Conservation (phyloP, 495 filamentous ascomycete species). For the Glarea lozoyensis region DNA sequence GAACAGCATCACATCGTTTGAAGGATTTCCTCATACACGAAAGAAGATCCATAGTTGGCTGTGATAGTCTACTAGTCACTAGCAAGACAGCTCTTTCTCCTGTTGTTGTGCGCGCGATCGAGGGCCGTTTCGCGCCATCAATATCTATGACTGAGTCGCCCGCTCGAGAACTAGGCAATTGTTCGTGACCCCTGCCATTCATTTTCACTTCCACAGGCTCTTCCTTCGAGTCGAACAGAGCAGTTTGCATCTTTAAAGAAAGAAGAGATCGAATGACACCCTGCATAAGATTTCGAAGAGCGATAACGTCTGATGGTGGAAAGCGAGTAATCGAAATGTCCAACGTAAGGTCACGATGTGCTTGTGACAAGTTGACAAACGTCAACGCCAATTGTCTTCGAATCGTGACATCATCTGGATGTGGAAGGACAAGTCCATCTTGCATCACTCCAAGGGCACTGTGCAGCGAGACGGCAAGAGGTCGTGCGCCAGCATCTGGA, state of each 20-base stretch:
- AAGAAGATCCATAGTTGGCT: conserved; percentile 37
- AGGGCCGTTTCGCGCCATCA: conserved; percentile 11
- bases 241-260: conserved; percentile 34
- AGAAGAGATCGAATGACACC: conserved; percentile 38
- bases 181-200: neutral
- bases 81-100: conserved; percentile 22
- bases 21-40: conserved; percentile 33
- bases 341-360: conserved; percentile 43
- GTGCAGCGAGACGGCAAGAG: conserved; percentile 35
- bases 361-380: conserved; percentile 47
- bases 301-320: conserved; percentile 33
- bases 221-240: conserved; percentile 26
- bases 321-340: conserved; percentile 44
- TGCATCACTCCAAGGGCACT: conserved; percentile 32
- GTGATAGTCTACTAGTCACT: conserved; percentile 32
- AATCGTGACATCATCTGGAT: conserved; percentile 24
- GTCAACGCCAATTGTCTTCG: conserved; percentile 33
- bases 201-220: neutral
- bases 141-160: conserved; percentile 28
- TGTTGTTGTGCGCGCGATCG: conserved; percentile 4
- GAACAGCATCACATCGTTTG: conserved; percentile 31
- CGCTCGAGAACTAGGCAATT: neutral
- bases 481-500: conserved; percentile 44
- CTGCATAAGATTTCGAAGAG: conserved; percentile 43
- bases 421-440: conserved; percentile 36